Base-by-base conservation (phyloP, 768 basidiomycete genomes). In the Hebeloma cylindrosporum region DNA sequence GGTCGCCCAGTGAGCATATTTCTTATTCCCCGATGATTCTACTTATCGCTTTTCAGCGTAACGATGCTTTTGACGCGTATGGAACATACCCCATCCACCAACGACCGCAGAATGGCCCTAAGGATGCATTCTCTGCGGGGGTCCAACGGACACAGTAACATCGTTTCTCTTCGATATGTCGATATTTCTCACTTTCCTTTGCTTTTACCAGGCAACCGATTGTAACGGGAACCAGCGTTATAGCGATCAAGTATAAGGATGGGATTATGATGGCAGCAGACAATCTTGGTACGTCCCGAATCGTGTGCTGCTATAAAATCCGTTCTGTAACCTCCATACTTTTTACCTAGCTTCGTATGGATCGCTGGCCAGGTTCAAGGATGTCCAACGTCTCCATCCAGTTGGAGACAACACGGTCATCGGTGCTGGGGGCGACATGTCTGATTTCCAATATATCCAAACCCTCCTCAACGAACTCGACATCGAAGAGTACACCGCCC, bases 221-320 rank as follows among this genome's bases (percentile, higher is more conserved):
- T 48, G 92, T 97, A 7, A 98, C 95, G 0, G 96, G 95, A 46
- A 94, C 95, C n/a, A 90, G 87, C 45, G 93, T 99, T 4, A 77
- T 99, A 25, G 96, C 88, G 2, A 74, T 99, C 67, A 89, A 90
- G 68, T 98, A 79, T 77, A 93, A 94, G 66, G 93, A 91, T 58
- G 96, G 96, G 7, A 81, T 99, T 53, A 95, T 99, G 90, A 83
- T 99, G 76, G 93, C 96, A 22, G 93, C 96, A 27, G 96, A 99
- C 74, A 97, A 87, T 59, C 85, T 98, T 39, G 94, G 94, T 94
- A 50, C 43, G 79, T 64, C 29, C 40, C 46, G 23, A 8, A n/a
- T 8, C 8, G 7, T 2, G 0, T 23, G 4, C 5, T 9, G 1
- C 6, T 7, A 13, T 3, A 5, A 18, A 3, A 17, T 10, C 3